Conservation (phyloP, 148 eudicot species). For the Dysphania ambrosioides region DNA sequence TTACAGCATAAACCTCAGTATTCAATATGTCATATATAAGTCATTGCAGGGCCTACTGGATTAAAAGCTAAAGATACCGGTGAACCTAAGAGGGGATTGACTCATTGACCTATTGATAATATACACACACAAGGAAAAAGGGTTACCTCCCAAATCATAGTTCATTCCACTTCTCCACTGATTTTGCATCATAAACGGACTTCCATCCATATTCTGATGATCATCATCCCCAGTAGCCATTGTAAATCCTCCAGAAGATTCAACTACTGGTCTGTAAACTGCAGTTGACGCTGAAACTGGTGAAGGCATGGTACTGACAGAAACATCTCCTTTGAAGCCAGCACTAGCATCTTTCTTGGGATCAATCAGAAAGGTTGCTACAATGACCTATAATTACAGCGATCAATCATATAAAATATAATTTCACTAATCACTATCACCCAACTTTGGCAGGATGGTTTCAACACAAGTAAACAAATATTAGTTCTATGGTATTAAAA, state of each 20-base stretch:
- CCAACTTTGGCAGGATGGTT: too few species aligned
- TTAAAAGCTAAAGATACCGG: background rate
- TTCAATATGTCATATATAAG: background rate
- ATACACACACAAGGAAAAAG: background rate
- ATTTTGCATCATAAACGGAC: slow-evolving; percentile 45
- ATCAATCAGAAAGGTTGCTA: slow-evolving; percentile 66
- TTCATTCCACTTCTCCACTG: slow-evolving; percentile 37
- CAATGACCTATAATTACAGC: slow-evolving; percentile 48
- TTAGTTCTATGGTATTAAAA: background rate
- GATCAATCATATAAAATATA: background rate
- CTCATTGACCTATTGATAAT: too few species aligned
- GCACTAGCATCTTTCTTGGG: slow-evolving; percentile 47
- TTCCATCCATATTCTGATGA: slow-evolving; percentile 44
- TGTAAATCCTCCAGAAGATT: slow-evolving; percentile 41
- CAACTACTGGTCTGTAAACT: slow-evolving; percentile 47
- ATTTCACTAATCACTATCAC: too few species aligned
- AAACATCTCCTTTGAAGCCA: slow-evolving; percentile 42
- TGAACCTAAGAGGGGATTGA: background rate
- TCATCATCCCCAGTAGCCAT: slow-evolving; percentile 18
- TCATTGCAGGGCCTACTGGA: background rate
- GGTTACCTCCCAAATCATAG: slow-evolving; percentile 33
- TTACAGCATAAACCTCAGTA: background rate
- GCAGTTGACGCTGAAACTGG: slow-evolving; percentile 47
- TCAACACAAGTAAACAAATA: too few species aligned
- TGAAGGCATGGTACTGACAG: slow-evolving; percentile 40